phyloP scores from a whole-genome alignment of 2,329 filamentous ascomycete species.

The Ceratocystis huliohia region DNA sequence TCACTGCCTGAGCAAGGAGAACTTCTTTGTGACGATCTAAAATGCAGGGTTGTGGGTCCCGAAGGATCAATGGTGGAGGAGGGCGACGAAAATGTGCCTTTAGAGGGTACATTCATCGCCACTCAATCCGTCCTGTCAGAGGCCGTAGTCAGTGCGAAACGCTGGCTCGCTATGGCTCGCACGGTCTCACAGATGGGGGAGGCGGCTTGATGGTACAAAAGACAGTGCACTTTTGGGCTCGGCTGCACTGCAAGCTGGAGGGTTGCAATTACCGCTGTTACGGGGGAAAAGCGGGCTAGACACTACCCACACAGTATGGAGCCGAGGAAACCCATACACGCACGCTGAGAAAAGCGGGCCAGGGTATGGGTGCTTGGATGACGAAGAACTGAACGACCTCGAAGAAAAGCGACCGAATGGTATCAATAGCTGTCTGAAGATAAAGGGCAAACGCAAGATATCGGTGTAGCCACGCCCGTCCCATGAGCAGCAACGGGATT shows the following conservation, averaged over 20 bases:
- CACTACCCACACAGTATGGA: conserved; percentile 3
- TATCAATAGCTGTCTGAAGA: not conserved
- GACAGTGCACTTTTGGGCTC: conserved; percentile 13
- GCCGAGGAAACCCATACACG: not conserved
- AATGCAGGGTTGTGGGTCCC: not conserved
- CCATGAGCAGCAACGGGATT: not conserved
- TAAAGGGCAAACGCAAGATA: not conserved
- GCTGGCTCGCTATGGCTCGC: not conserved
- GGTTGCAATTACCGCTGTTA: conserved; percentile 1
- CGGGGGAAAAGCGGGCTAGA: not conserved
- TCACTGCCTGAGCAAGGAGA: not conserved
- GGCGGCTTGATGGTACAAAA: conserved; percentile 5
- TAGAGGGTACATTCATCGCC: conserved; percentile 9
- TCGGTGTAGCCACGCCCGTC: not conserved
- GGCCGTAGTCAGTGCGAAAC: conserved; percentile 11
- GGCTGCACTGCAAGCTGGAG: not conserved
- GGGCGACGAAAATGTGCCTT: not conserved
- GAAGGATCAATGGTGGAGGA: not conserved
- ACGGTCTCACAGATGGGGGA: conserved; percentile 11
- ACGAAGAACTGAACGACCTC: not conserved
- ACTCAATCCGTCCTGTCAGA: not conserved
- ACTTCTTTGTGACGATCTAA: not conserved
- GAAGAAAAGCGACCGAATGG: not conserved
- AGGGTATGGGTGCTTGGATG: no score
- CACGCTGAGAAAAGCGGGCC: not conserved